Evolutionary conservation across 352 stramenopile species (phyloP), one percentile per base, ranked within the genome.

Genomic region (Elongisporangium undulatum): DNA sequence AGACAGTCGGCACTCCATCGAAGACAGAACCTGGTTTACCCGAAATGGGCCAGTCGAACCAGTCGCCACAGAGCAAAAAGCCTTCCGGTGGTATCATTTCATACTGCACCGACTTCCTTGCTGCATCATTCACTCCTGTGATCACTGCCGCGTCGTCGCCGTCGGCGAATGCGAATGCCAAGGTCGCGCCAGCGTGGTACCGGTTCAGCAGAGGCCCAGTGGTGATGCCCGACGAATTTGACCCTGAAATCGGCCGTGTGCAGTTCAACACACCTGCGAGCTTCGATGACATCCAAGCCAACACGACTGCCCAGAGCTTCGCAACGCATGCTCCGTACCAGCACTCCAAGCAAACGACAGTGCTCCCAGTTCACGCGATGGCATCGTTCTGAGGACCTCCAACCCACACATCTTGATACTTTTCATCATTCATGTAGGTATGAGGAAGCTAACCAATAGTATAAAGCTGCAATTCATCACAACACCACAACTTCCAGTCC

Each of bases 31-130:
- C 58, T 53, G 48, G 8, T 19, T 23, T 17, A 17, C 48, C 13
- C 9, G 29, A 39, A 34, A 41, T 10, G 51, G 58, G 41, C 53
- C 29, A 51, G 41, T 53, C 41, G 38, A 59, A 22, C 23, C 59
- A 55, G 19, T 58, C 53, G 23, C 50, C 45, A 29, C 29, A 64
- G 1, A 49, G 52, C 19, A 79, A 79, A 51, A 72, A 69, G 59
- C 50, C 54, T 17, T 64, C 69, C 1, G 56, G 57, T 23, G 56
- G 53, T 7, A 55, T 85, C 3, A 38, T 85, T n/a, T 61, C 77
- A 12, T 82, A 71, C 59, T 86, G 72, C 41, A 59, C 74, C 19
- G 74, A 81, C 51, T 49, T 86, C 0, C 55, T 84, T 29, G 56
- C 63, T 16, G 72, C 69, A 2, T 73, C 69, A 15, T 53, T 70